Base-by-base conservation (phyloP, 2,329 filamentous ascomycete genomes). In the Stemphylium vesicarium region DNA sequence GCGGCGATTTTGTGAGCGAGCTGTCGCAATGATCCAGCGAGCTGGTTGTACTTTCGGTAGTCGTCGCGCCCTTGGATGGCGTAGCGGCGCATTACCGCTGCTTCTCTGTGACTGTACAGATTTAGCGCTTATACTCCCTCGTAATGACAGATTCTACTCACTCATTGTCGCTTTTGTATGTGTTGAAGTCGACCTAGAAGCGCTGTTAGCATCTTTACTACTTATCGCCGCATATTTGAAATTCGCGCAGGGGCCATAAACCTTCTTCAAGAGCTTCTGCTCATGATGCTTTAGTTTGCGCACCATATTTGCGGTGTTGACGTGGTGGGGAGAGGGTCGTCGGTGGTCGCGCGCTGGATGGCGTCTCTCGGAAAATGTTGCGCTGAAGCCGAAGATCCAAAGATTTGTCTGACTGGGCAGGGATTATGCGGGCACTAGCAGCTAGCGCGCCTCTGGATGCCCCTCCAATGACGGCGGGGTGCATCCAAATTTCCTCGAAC, bases 221-320 rank as follows among this genome's bases (percentile, higher is more conserved):
- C n/a, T 42, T 33, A 22, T 32, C 36, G 20, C 12, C 31, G 3
- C 31, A 9, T 35, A 18, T 8, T 4, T 4, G 32, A n/a, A 46
- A 35, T 26, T 51, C 29, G 48, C 37, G 15, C 15, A 20, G n/a
- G 15, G 16, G 29, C 5, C 38, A 31, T 50, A 3, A 55, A 61
- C 53, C 57, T 94, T 94, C 69, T 85, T 83, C 63, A 98, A 86
- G 74, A 98, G 89, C 84, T 95, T 96, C 75, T 95, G 87, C 87
- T 99, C 95, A 48, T 71, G 94, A 79, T 96, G 86, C 80, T 97
- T 98, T 74, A 99, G 87, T 82, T 96, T 92, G 69, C 95, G 89
- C 66, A 96, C 92, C 95, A 98, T 98, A 20, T 44, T 43, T 47
- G 42, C 20, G 49, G 26, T 4, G 15, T 1, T 11, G 2, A 13